Evolutionary conservation across 345 rosid species (phyloP).

Genomic region (Xanthoceras sorbifolium): DNA sequence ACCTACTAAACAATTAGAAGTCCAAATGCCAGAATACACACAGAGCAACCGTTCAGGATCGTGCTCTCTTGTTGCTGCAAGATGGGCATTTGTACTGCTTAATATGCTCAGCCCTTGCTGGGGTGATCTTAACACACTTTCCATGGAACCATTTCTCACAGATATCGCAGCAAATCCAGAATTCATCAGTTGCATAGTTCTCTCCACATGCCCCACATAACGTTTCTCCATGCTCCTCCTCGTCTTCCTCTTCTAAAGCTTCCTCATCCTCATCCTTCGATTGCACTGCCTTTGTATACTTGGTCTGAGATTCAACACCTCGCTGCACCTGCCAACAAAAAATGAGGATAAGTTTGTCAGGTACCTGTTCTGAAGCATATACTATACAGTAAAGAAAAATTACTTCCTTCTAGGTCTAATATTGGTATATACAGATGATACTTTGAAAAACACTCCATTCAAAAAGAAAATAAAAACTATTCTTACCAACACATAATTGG

Average conservation of each 20-base stretch:
- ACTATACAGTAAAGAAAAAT: background rate
- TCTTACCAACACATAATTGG: background rate
- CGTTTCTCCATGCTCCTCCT: conserved; percentile 62
- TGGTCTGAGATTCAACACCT: conserved; percentile 55
- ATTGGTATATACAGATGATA: background rate
- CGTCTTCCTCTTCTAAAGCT: conserved; percentile 60
- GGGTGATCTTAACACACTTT: conserved; percentile 89
- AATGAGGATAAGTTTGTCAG: background rate
- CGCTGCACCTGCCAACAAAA: conserved; percentile 35
- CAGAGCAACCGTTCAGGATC: conserved; percentile 37
- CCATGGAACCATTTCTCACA: conserved; percentile 80
- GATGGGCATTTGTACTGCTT: conserved; percentile 94
- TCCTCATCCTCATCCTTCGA: conserved; percentile 59
- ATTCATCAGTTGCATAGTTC: conserved; percentile 57
- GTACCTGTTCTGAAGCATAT: background rate
- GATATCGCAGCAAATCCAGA: conserved; percentile 71
- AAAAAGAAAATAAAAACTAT: background rate
- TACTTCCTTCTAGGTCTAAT: background rate
- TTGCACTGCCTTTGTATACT: conserved; percentile 38
- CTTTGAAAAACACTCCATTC: background rate
- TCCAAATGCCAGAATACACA: conserved; percentile 44
- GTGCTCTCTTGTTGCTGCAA: conserved; percentile 90
- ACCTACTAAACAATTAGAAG: conserved; percentile 53
- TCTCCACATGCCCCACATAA: conserved; percentile 71
- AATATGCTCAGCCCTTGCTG: conserved; percentile 88